Evolutionary conservation across 768 basidiomycete species (phyloP).

Genomic region (Boletus subcaerulescens): DNA sequence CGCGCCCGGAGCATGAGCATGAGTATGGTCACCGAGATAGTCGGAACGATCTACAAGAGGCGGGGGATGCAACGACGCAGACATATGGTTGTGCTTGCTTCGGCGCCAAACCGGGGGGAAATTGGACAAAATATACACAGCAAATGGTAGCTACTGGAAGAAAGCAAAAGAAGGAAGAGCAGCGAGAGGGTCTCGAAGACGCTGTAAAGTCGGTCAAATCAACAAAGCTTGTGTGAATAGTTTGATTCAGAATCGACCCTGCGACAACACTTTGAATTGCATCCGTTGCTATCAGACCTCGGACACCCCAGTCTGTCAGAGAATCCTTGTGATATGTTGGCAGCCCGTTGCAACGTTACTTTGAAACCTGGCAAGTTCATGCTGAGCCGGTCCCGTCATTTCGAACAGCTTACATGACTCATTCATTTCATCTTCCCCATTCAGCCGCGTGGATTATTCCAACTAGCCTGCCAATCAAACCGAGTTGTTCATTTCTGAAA

Average conservation of each 20-base stretch:
- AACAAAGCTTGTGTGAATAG: constrained; percentile 10
- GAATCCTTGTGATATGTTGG: too few species aligned
- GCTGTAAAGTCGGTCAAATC: constrained; percentile 6
- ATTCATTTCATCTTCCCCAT: too few species aligned
- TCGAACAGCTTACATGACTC: too few species aligned
- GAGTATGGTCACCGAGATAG: constrained; percentile 9
- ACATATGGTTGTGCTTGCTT: constrained; percentile 18
- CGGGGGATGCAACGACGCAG: constrained; percentile 12
- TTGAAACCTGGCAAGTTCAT: too few species aligned
- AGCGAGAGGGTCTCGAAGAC: constrained; percentile 4
- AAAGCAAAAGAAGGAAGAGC: constrained; percentile 14
- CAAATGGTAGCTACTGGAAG: constrained; percentile 14
- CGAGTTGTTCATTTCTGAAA: too few species aligned
- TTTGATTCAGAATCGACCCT: constrained; percentile 12
- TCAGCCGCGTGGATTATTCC: too few species aligned
- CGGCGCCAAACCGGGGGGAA: constrained; percentile 4
- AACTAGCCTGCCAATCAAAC: too few species aligned
- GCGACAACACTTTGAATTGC: constrained; percentile 1
- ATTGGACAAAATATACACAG: constrained; percentile 19
- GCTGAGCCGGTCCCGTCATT: too few species aligned
- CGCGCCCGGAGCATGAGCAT: neutral
- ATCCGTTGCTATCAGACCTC: constrained; percentile 12
- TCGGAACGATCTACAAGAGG: constrained; percentile 15
- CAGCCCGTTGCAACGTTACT: too few species aligned
- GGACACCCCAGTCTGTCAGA: constrained; percentile 5